phyloP scores from a whole-genome alignment of 352 stramenopile genomes.

The Phytopythium ostracodes region DNA sequence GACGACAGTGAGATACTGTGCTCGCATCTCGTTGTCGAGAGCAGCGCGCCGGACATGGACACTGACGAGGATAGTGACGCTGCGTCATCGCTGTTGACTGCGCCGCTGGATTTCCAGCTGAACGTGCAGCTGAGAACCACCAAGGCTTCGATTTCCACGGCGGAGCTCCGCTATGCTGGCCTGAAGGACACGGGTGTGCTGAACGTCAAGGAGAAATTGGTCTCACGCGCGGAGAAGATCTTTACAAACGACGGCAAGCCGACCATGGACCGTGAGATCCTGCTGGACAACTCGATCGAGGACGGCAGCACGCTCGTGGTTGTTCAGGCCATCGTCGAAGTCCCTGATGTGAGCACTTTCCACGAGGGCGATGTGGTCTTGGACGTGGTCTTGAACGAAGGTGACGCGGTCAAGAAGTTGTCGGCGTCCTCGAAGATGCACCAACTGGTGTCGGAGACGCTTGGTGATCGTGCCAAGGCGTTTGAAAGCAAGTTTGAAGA shows the following conservation, averaged over 20 bases:
- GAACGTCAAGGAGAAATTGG: slow-evolving; percentile 68
- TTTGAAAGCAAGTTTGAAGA: slow-evolving; percentile 63
- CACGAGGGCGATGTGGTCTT: slow-evolving; percentile 44
- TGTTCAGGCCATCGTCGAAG: slow-evolving; percentile 61
- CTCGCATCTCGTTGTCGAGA: slow-evolving; percentile 37
- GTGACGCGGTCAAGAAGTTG: slow-evolving; percentile 5
- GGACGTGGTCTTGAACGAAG: slow-evolving; percentile 67
- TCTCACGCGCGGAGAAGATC: slow-evolving; percentile 32
- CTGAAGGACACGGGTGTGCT: slow-evolving; percentile 58
- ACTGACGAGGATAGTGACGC: slow-evolving; percentile 5
- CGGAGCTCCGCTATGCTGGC: slow-evolving; percentile 51
- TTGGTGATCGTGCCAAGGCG: slow-evolving; percentile 17
- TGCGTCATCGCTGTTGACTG: background rate
- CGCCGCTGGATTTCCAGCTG: slow-evolving; percentile 45
- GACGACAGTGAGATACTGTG: slow-evolving; percentile 17
- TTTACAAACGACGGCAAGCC: slow-evolving; percentile 11
- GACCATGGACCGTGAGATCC: slow-evolving; percentile 40
- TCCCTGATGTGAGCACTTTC: slow-evolving; percentile 29
- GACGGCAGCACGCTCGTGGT: slow-evolving; percentile 64
- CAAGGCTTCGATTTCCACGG: slow-evolving; percentile 16
- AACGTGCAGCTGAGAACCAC: slow-evolving; percentile 45
- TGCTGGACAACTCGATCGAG: slow-evolving; percentile 64
- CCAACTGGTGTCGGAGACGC: slow-evolving; percentile 7
- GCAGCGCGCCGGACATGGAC: slow-evolving; percentile 20
- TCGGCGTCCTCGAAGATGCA: background rate